A percentile compares a stretch with the other conserved stretches of the same genome.
Evolutionary conservation across 257 asterid genomes (phyloP).

Genomic region (Nicotiana undulata): DNA sequence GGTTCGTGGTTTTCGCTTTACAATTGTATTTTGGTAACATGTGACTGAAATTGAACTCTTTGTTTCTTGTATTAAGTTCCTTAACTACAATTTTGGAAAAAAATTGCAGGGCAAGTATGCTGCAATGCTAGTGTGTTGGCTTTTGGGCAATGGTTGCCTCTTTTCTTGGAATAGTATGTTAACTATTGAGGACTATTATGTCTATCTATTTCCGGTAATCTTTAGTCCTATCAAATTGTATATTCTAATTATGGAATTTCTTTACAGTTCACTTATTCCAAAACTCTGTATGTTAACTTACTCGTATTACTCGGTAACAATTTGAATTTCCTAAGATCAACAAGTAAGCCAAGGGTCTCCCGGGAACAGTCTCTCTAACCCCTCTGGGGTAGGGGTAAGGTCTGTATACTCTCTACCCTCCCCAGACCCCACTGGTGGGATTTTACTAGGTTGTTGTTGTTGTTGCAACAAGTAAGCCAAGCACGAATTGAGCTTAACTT

Average conservation of each 20-base stretch:
- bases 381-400: too few relatives aligned
- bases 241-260: not conserved
- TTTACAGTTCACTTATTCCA: not conserved
- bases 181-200: constrained; percentile 37
- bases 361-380: too few relatives aligned
- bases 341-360: not conserved
- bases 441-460: too few relatives aligned
- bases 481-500: not conserved
- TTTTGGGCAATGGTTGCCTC: constrained; percentile 39
- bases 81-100: not conserved
- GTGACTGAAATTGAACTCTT: not conserved
- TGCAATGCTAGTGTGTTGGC: constrained; percentile 33
- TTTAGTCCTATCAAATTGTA: not conserved
- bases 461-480: not conserved
- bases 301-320: not conserved
- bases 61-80: not conserved
- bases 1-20: constrained; percentile 7
- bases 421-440: too few relatives aligned
- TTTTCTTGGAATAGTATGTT: constrained; percentile 40
- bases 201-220: constrained; percentile 28
- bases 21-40: not conserved
- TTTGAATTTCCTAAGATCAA: not conserved
- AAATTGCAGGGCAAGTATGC: constrained; percentile 23
- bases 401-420: too few relatives aligned
- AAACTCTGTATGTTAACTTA: not conserved